Conservation (phyloP, 768 basidiomycete species). For the Xerocomellus amylosporus region DNA sequence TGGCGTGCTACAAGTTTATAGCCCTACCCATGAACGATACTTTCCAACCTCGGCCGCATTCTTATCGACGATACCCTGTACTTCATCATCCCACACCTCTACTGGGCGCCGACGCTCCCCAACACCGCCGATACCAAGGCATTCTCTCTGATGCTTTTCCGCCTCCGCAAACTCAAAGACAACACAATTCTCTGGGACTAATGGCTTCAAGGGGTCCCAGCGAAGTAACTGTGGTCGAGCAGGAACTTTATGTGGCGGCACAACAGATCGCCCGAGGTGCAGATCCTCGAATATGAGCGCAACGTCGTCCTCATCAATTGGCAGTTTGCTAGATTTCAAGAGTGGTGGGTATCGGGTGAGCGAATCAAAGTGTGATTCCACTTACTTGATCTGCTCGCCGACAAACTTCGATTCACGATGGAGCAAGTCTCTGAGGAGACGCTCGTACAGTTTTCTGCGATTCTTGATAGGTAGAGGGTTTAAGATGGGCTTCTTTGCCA, state of each 20-base stretch:
- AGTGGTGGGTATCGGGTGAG: background rate
- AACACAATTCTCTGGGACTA: constrained; percentile 80
- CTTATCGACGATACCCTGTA: constrained; percentile 53
- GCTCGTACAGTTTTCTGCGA: constrained; percentile 78
- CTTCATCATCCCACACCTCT: constrained; percentile 71
- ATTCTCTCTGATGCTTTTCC: constrained; percentile 57
- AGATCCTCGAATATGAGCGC: constrained; percentile 86
- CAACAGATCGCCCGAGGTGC: constrained; percentile 68
- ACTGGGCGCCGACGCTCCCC: constrained; percentile 35
- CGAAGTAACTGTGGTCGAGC: constrained; percentile 70
- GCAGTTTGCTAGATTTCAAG: constrained; percentile 52
- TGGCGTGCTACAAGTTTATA: background rate
- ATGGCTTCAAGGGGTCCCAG: constrained; percentile 68
- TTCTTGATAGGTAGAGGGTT: constrained; percentile 87
- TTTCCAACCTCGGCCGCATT: constrained; percentile 57
- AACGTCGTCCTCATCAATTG: constrained; percentile 82
- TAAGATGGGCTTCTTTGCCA: constrained; percentile 78
- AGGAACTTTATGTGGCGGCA: constrained; percentile 77
- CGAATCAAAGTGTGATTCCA: constrained; percentile 8
- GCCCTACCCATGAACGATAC: constrained; percentile 51
- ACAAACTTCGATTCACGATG: constrained; percentile 69
- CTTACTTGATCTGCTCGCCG: constrained; percentile 58
- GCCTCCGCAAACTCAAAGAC: constrained; percentile 79
- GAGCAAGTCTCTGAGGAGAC: constrained; percentile 73
- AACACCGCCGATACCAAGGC: constrained; percentile 25